Base-by-base conservation (phyloP, 139 green algal species). In the Chlorella sp. region DNA sequence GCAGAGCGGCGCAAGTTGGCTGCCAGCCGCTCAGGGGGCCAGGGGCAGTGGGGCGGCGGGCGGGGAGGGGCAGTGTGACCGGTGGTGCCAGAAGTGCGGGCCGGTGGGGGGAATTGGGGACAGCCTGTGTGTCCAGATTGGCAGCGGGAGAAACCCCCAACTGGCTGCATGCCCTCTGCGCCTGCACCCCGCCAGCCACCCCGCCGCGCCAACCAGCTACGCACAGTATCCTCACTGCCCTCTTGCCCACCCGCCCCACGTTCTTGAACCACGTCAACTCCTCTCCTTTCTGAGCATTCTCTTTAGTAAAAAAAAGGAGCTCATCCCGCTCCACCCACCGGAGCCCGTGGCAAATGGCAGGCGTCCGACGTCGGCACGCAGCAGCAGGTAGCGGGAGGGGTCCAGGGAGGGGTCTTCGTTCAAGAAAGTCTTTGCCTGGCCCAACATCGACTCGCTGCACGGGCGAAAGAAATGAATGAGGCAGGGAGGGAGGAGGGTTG, bases 261-360 rank as follows among this genome's bases (percentile, higher is more conserved):
- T 68, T n/a, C n/a, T n/a, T n/a, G n/a, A n/a, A n/a, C n/a, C n/a
- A n/a, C n/a, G n/a, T n/a, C n/a, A n/a, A 68, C 15, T 18, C 60
- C 60, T 18, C 60, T 68, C 18, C 15, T 18, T 68, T 14, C 60
- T 76, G 18, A 5, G 24, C 68, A 5, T 12, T 76, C 24, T 22
- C 68, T 12, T 76, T 5, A 18, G 19, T 12, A 18, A 76, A 12
- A 76, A 12, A 22, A 5, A 76, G 68, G 5, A 18, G 21, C 68
- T 28, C 68, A 34, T 12, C 3, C 69, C 69, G 12, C 69, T 3
- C 69, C 76, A 22, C 77, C 57, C 30, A 88, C 84, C 84, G 22
- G 71, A 94, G 77, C 93, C 96, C 0, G 96, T 97, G 34, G 91
- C 83, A 84, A 99, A 99, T 0, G 98, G 98, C 88, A 99, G 91